Evolutionary conservation across 23 red algal species (phyloP).

Genomic region (Rhodosorus marinus): DNA sequence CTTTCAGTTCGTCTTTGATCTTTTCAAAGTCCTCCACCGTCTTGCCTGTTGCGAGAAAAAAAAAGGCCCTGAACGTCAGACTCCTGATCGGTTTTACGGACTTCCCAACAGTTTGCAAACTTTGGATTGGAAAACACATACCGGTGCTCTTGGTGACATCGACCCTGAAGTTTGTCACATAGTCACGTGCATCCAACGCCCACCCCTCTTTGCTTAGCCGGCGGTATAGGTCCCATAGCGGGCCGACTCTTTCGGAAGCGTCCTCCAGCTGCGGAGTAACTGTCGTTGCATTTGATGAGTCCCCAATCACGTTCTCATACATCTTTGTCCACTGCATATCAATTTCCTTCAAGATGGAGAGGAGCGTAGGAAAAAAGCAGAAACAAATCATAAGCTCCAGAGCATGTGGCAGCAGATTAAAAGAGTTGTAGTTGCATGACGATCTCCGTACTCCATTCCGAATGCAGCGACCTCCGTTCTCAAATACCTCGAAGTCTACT

Average conservation of each 20-base stretch:
- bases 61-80: background rate
- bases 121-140: background rate
- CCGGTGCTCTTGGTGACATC: slow-evolving; percentile 7
- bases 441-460: slow-evolving; percentile 1
- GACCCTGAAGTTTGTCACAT: slow-evolving; percentile 66
- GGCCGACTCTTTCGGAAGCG: slow-evolving; percentile 5
- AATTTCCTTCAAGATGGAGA: slow-evolving; percentile 6
- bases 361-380: background rate
- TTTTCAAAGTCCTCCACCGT: background rate
- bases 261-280: slow-evolving; percentile 1
- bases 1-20: background rate
- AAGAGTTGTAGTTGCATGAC: background rate
- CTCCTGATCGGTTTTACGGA: background rate
- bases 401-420: background rate
- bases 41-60: slow-evolving; percentile 17
- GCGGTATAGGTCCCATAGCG: slow-evolving; percentile 22
- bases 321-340: slow-evolving; percentile 12
- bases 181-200: slow-evolving; percentile 43
- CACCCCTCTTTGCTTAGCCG: slow-evolving; percentile 9
- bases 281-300: slow-evolving; percentile 1
- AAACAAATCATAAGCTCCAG: background rate
- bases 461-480: slow-evolving; percentile 70
- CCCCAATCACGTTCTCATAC: slow-evolving; percentile 17
- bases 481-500: slow-evolving; percentile 69
- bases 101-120: background rate